Conservation (phyloP, 371 early-diverging fungal genomes). For the Batkoa obscura region DNA sequence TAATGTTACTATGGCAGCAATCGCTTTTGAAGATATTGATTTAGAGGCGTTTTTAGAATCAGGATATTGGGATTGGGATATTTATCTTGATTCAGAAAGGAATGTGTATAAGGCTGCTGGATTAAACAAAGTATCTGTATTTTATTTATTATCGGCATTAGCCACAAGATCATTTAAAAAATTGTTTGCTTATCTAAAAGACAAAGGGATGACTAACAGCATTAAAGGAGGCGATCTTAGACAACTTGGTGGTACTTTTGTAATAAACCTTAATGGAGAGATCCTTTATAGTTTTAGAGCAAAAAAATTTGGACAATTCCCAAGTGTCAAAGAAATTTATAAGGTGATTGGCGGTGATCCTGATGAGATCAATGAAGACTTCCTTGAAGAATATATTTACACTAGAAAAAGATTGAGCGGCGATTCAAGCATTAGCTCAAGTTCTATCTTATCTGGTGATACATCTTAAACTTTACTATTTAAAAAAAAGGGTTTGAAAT, state of each 20-base stretch:
- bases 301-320: background rate
- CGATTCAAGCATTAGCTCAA: too few relatives aligned
- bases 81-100: background rate
- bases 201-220: background rate
- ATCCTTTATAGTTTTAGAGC: background rate
- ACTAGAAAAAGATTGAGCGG: too few relatives aligned
- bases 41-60: background rate
- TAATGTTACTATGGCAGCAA: conserved; percentile 1
- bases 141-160: background rate
- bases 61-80: conserved; percentile 5
- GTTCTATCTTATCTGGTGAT: too few relatives aligned
- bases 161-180: background rate
- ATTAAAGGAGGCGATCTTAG: conserved; percentile 2
- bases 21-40: conserved; percentile 4
- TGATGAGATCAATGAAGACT: background rate
- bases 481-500: too few relatives aligned
- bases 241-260: conserved; percentile 2
- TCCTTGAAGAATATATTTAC: background rate
- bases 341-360: conserved; percentile 1
- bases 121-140: background rate
- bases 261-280: background rate
- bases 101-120: conserved; percentile 1
- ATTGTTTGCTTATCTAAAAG: background rate
- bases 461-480: too few relatives aligned
- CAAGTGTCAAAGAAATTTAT: conserved; percentile 2